Evolutionary conservation across 768 basidiomycete genomes (phyloP).

Genomic region (Russula dissimulans): DNA sequence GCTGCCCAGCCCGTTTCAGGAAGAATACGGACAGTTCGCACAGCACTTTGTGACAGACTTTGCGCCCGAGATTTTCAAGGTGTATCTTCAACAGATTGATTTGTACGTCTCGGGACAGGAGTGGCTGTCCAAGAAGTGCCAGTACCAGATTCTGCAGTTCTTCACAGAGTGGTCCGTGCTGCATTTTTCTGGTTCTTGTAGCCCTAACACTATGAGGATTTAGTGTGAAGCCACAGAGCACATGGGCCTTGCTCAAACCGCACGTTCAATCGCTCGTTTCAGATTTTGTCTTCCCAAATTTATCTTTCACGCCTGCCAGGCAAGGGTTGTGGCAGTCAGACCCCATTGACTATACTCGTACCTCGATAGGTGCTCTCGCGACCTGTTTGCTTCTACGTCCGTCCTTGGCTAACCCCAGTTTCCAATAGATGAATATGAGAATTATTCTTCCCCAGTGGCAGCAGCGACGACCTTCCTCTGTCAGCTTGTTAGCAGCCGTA

Average conservation of each 20-base stretch:
- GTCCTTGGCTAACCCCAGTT: not conserved
- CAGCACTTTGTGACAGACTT: slow-evolving; percentile 68
- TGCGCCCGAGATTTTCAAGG: slow-evolving; percentile 81
- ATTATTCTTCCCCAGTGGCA: slow-evolving; percentile 64
- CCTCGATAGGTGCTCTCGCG: slow-evolving; percentile 48
- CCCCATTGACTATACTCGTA: slow-evolving; percentile 73
- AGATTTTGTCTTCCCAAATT: slow-evolving; percentile 76
- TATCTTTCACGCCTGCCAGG: slow-evolving; percentile 64
- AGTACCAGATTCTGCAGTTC: slow-evolving; percentile 77
- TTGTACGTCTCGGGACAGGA: slow-evolving; percentile 62
- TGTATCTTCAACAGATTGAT: slow-evolving; percentile 64
- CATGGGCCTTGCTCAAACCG: slow-evolving; percentile 80
- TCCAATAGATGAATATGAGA: slow-evolving; percentile 73
- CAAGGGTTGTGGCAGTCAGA: slow-evolving; percentile 71
- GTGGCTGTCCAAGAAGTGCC: slow-evolving; percentile 78
- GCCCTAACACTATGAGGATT: not conserved
- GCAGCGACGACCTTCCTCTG: slow-evolving; percentile 77
- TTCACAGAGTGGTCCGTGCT: slow-evolving; percentile 73
- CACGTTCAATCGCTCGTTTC: slow-evolving; percentile 73
- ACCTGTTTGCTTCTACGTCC: not conserved
- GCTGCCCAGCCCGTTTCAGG: slow-evolving; percentile 61
- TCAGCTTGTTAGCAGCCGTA: slow-evolving; percentile 67
- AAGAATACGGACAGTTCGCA: slow-evolving; percentile 62
- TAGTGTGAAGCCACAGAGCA: slow-evolving; percentile 90
- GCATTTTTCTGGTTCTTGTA: not conserved